Percentiles rank a stretch among this genome's conserved stretches.
These are phyloP conservation scores for Acer yangbiense DNA, from an alignment of 345 rosid genomes.

Conservation along the genomic window DNA sequence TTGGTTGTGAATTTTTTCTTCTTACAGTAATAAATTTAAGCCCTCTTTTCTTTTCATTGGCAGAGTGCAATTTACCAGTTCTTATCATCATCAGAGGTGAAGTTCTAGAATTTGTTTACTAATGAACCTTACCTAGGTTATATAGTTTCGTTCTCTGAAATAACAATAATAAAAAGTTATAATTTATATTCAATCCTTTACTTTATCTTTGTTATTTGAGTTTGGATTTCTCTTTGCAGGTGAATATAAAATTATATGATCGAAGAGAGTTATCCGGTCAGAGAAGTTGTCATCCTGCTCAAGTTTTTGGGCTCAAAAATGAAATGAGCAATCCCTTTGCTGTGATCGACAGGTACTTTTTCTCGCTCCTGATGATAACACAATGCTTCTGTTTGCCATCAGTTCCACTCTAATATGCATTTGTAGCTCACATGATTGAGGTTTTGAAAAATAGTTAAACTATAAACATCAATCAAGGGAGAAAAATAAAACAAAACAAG, in stretches of 20 bases:
- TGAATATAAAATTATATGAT: conserved; percentile 58
- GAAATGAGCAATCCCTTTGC: conserved; percentile 33
- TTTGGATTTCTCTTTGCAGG: conserved; percentile 42
- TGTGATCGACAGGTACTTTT: conserved; percentile 44
- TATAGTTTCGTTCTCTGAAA: neutral
- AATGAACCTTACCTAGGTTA: neutral
- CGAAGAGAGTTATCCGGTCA: conserved; percentile 77
- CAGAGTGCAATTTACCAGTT: conserved; percentile 87
- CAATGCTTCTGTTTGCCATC: neutral
- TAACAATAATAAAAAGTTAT: neutral
- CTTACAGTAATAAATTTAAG: neutral
- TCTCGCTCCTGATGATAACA: neutral
- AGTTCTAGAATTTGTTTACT: neutral
- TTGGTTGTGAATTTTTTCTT: conserved; percentile 10
- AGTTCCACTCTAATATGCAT: neutral
- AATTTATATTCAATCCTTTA: neutral
- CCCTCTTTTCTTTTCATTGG: conserved; percentile 14
- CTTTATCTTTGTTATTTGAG: conserved; percentile 6
- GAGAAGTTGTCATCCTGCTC: conserved; percentile 59
- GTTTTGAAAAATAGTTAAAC: neutral
- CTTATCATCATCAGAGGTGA: conserved; percentile 71
- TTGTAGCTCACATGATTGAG: neutral
- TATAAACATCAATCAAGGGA: neutral
- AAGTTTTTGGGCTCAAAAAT: conserved; percentile 50
- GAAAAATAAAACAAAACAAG: neutral